Base-by-base conservation (phyloP, 2,329 filamentous ascomycete species). In the Diaporthe vexans region DNA sequence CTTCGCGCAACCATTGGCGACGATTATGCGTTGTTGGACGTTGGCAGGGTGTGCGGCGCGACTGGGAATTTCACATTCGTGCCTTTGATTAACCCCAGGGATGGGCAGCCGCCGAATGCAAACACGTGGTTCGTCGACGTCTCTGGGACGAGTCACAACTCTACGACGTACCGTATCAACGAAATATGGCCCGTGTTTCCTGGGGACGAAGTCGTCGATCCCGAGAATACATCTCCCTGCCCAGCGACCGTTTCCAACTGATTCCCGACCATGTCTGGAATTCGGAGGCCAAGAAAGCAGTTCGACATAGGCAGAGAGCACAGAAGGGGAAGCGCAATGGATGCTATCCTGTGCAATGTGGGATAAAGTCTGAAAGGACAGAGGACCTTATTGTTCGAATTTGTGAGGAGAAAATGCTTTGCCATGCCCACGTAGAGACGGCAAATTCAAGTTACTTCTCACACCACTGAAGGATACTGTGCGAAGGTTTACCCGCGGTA, bases 181-280 rank as follows among this genome's bases (percentile, higher is more conserved):
- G 59, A 65, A 6, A 65, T 65, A 6, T 65, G 59, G 59, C 59
- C 59, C 0, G 59, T 65, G 59, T 65, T 48, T 48, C 59, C 59
- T n/a, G 59, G 59, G 1, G 59, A 65, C 59, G 59, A 65, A 6
- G 26, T 65, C 6, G 29, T 51, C 1, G 40, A 65, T 43, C 59
- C 59, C 24, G 10, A 65, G 40, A 65, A 65, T 5, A 51, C 59
- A 10, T 65, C 59, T 9, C 26, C 40, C 26, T 65, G 59, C 26
- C 26, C 40, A 35, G 59, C 19, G 19, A 0, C 19, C 3, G 2
- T n/a, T 24, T 48, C 26, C 2, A 3, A 5, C 10, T 65, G 40
- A 65, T n/a, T 10, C 5, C 2, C 26, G 7, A 17, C 10, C 10
- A n/a, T 0, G 17, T 7, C 40, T 17, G 40, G 40, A 10, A 33